A percentile compares a stretch with the other conserved stretches of the same genome.
Evolutionary conservation across 768 basidiomycete species (phyloP).

Genomic region (Lentinula raphanica): DNA sequence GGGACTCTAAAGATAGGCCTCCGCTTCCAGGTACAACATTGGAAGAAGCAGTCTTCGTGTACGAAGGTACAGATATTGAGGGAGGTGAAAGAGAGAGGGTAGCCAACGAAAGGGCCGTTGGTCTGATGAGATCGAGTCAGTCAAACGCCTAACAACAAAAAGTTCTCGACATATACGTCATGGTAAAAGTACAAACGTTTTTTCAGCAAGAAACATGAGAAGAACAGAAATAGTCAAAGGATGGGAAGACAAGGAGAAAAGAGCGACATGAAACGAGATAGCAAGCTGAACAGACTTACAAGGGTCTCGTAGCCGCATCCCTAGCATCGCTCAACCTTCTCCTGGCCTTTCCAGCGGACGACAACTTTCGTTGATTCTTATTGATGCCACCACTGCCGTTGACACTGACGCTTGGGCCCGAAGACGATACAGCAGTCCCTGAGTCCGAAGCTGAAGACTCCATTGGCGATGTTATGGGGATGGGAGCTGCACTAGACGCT

Average conservation of each 20-base stretch:
- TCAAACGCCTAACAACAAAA: background rate
- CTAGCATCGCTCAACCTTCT: constrained; percentile 74
- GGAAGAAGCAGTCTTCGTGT: background rate
- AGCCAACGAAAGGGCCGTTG: constrained; percentile 38
- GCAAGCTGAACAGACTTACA: constrained; percentile 43
- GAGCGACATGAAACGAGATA: constrained; percentile 8
- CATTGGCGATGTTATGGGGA: constrained; percentile 25
- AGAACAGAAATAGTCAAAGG: constrained; percentile 3
- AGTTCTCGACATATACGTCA: background rate
- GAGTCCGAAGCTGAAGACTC: constrained; percentile 1
- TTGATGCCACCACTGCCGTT: constrained; percentile 13
- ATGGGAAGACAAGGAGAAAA: constrained; percentile 9
- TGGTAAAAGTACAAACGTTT: background rate
- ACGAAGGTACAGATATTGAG: constrained; percentile 28
- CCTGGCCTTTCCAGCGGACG: constrained; percentile 65
- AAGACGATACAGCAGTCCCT: background rate
- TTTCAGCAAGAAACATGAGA: background rate
- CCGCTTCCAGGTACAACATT: background rate
- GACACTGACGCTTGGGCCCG: background rate
- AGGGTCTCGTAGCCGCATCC: constrained; percentile 69
- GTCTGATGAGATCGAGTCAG: constrained; percentile 19
- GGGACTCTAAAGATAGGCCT: background rate
- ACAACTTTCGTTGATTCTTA: constrained; percentile 63
- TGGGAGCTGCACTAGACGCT: constrained; percentile 46
- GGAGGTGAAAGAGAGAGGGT: constrained; percentile 36